Conservation (phyloP, 163 green algal species). For the Scenedesmus sp. region DNA sequence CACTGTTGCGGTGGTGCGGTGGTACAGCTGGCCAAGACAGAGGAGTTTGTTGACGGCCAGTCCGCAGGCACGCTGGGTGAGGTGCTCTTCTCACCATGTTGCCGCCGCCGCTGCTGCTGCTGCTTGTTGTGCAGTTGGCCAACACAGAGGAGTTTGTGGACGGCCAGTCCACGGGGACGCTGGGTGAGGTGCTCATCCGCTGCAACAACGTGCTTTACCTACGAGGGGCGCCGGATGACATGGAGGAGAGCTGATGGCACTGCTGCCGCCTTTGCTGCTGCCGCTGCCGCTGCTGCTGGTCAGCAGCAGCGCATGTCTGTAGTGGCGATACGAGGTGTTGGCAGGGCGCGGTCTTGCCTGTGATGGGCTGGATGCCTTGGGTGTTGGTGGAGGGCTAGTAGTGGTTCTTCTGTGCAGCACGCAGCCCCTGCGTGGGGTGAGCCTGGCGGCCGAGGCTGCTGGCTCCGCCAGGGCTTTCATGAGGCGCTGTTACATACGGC, state of each 20-base stretch:
- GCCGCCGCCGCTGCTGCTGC: slow-evolving; percentile 44
- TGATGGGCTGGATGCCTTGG: background rate
- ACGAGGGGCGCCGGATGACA: slow-evolving; percentile 91
- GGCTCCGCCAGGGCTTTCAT: too few relatives aligned
- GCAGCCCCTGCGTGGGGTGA: background rate
- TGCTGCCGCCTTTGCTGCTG: background rate
- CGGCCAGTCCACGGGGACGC: background rate
- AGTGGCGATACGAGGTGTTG: background rate
- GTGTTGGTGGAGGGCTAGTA: background rate
- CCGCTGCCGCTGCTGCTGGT: background rate
- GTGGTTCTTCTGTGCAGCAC: background rate
- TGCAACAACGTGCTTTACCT: slow-evolving; percentile 87
- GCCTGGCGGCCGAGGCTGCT: too few relatives aligned
- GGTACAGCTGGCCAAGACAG: slow-evolving; percentile 95
- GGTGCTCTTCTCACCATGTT: slow-evolving; percentile 88
- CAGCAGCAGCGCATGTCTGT: background rate
- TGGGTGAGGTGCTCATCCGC: background rate
- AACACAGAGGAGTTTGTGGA: slow-evolving; percentile 87
- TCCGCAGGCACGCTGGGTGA: slow-evolving; percentile 93
- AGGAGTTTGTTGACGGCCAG: slow-evolving; percentile 97
- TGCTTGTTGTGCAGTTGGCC: slow-evolving; percentile 85
- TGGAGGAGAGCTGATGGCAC: slow-evolving; percentile 54
- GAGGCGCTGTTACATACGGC: too few relatives aligned
- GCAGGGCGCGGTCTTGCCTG: background rate
- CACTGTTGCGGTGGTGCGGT: slow-evolving; percentile 12